These are phyloP conservation scores for Talaromyces sp. DNA, from an alignment of 2,329 filamentous ascomycete genomes.

Conservation along the genomic window DNA sequence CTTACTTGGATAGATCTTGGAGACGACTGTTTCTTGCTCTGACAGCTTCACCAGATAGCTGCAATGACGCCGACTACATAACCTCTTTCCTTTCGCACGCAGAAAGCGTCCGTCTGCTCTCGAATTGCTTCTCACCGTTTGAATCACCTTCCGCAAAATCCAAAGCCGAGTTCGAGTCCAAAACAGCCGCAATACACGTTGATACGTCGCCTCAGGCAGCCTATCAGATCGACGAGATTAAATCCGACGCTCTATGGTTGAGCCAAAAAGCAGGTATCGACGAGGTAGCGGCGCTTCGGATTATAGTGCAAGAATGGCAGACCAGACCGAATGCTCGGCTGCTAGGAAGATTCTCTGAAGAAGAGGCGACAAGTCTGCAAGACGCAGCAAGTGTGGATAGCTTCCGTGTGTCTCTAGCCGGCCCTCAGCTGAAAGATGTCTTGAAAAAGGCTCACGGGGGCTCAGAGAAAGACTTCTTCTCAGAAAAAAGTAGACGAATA, in stretches of 20 bases:
- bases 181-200: constrained; percentile 81
- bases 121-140: constrained; percentile 66
- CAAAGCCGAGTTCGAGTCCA: constrained; percentile 72
- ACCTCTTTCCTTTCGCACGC: constrained; percentile 67
- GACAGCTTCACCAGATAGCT: constrained; percentile 39
- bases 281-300: constrained; percentile 74
- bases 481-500: constrained; percentile 57
- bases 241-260: constrained; percentile 81
- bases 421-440: constrained; percentile 33
- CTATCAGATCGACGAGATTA: constrained; percentile 74
- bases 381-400: constrained; percentile 67
- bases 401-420: constrained; percentile 55
- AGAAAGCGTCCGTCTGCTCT: constrained; percentile 65
- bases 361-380: constrained; percentile 72
- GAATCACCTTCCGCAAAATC: constrained; percentile 58
- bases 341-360: constrained; percentile 66
- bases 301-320: constrained; percentile 81
- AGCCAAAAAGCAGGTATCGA: constrained; percentile 74
- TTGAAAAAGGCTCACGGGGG: constrained; percentile 31
- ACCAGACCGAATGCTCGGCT: constrained; percentile 70
- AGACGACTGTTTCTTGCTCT: constrained; percentile 54
- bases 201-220: constrained; percentile 63
- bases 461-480: constrained; percentile 53
- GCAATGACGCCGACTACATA: constrained; percentile 53
- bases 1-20: constrained; percentile 54